Percentiles rank a stretch among this genome's conserved stretches.
These are phyloP conservation scores for Pseudognaphalium luteoalbum DNA, from an alignment of 129 eudicot species.

Conservation along the genomic window DNA sequence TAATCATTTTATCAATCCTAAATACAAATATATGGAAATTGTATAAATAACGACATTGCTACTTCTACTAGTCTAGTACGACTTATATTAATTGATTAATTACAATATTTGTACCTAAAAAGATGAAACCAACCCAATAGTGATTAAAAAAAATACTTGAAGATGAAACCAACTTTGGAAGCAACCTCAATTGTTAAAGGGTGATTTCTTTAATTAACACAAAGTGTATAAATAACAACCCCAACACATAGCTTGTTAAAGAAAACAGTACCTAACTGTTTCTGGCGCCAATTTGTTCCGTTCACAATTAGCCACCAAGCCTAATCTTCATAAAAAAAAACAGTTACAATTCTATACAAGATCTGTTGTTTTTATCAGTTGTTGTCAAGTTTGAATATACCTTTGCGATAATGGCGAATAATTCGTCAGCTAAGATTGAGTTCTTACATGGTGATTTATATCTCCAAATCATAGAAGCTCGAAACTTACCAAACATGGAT, in stretches of 20 bases:
- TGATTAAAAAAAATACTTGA: background rate
- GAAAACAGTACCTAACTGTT: slow-evolving; percentile 16
- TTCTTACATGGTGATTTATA: slow-evolving; percentile 79
- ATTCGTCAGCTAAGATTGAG: slow-evolving; percentile 34
- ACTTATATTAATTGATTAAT: background rate
- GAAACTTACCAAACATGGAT: slow-evolving; percentile 79
- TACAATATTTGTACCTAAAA: background rate
- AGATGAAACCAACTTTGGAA: slow-evolving; percentile 16
- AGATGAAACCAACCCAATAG: background rate
- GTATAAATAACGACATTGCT: background rate
- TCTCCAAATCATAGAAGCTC: slow-evolving; percentile 63
- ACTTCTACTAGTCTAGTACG: background rate
- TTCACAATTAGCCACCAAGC: background rate
- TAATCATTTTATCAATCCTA: slow-evolving; percentile 8
- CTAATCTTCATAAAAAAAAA: background rate
- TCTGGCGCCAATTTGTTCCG: slow-evolving; percentile 16
- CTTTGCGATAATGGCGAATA: slow-evolving; percentile 39
- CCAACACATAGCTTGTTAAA: slow-evolving; percentile 7
- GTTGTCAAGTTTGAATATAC: background rate
- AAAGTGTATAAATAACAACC: slow-evolving; percentile 13
- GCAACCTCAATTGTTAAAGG: slow-evolving; percentile 12
- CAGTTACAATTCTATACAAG: background rate
- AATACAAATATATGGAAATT: background rate
- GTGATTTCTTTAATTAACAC: slow-evolving; percentile 12
- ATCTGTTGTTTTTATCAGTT: background rate